Percentiles rank a stretch among this genome's conserved stretches.
These are phyloP conservation scores for Candida loeiensis DNA, from an alignment of 805 yeast species.

Conservation along the genomic window DNA sequence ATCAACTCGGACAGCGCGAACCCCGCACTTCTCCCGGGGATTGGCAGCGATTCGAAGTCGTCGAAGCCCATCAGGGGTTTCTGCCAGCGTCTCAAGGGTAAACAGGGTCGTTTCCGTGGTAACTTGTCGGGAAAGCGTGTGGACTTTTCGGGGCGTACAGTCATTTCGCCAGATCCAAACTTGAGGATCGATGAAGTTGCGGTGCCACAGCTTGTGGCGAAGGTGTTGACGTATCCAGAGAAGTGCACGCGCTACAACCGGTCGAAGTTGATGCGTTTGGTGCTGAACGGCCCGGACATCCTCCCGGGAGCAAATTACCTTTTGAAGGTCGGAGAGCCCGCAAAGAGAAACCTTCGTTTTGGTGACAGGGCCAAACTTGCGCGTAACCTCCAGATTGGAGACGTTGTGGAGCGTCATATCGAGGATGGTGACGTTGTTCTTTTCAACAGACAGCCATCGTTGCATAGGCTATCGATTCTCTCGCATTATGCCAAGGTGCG, in stretches of 20 bases:
- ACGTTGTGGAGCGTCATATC: slow-evolving; percentile 91
- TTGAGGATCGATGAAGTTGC: slow-evolving; percentile 94
- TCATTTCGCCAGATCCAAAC: slow-evolving; percentile 98
- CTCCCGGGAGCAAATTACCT: slow-evolving; percentile 98
- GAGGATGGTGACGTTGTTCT: slow-evolving; percentile 96
- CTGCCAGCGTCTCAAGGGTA: slow-evolving; percentile 96
- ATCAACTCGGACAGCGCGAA: slow-evolving; percentile 93
- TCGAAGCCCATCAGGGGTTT: slow-evolving; percentile 88
- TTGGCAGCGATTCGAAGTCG: slow-evolving; percentile 44
- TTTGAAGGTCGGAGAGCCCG: slow-evolving; percentile 74
- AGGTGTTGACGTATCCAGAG: slow-evolving; percentile 94
- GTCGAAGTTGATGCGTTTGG: slow-evolving; percentile 67
- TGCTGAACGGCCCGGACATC: slow-evolving; percentile 77
- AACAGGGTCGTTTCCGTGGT: slow-evolving; percentile 98
- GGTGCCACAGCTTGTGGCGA: slow-evolving; percentile 95
- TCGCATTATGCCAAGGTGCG: slow-evolving; percentile 94
- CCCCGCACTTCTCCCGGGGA: slow-evolving; percentile 72
- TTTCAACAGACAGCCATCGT: slow-evolving; percentile 96
- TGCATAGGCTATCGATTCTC: slow-evolving; percentile 89
- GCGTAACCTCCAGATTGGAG: slow-evolving; percentile 75
- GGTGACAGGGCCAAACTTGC: slow-evolving; percentile 84
- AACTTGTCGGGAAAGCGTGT: slow-evolving; percentile 97
- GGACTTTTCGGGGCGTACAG: slow-evolving; percentile 97
- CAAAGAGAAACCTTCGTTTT: slow-evolving; percentile 82
- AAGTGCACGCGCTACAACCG: slow-evolving; percentile 85